Conservation (phyloP, 306 rosid species). For the Luffa acutangula region DNA sequence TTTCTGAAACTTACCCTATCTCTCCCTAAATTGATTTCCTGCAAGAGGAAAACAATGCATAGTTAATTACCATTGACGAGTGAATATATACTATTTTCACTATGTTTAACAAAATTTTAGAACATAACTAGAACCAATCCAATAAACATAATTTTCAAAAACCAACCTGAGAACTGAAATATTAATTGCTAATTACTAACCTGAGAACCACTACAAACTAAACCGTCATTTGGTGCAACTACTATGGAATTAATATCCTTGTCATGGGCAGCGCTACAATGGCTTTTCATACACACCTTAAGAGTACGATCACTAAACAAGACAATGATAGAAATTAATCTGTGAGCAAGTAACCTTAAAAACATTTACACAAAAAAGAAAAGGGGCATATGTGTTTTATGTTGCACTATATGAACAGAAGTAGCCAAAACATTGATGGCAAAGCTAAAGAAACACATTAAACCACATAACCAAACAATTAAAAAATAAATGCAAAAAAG, state of each 20-base stretch:
- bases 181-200: slow-evolving; percentile 31
- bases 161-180: too few relatives aligned
- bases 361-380: not conserved
- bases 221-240: slow-evolving; percentile 89
- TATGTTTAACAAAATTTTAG: too few relatives aligned
- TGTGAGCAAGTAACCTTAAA: not conserved
- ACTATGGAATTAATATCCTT: slow-evolving; percentile 92
- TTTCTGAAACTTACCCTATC: slow-evolving; percentile 41
- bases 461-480: too few relatives aligned
- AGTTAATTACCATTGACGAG: too few relatives aligned
- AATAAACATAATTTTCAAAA: too few relatives aligned
- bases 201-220: slow-evolving; percentile 97
- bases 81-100: too few relatives aligned
- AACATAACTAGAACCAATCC: too few relatives aligned
- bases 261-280: slow-evolving; percentile 93
- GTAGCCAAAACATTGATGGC: not conserved
- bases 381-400: not conserved
- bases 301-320: slow-evolving; percentile 73
- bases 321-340: not conserved
- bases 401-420: not conserved
- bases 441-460: too few relatives aligned
- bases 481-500: too few relatives aligned
- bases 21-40: slow-evolving; percentile 76
- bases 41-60: slow-evolving; percentile 16
- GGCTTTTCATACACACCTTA: slow-evolving; percentile 88